These are phyloP conservation scores for Pythium insidiosum DNA, from an alignment of 352 stramenopile species.

Conservation along the genomic window DNA sequence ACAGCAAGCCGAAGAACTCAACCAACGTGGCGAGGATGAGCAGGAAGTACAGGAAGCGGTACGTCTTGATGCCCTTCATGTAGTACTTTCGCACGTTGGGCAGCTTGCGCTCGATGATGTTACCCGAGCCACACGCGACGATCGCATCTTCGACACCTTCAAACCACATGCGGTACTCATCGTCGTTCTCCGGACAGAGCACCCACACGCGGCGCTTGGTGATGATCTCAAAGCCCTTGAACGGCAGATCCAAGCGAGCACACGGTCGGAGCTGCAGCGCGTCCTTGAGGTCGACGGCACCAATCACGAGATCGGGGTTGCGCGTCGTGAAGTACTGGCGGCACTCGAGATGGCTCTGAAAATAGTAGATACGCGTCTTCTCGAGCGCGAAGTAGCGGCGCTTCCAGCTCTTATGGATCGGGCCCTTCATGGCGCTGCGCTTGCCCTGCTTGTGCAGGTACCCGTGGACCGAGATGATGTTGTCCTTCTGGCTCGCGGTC, in stretches of 20 bases:
- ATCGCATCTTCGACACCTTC: conserved; percentile 70
- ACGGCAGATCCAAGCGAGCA: conserved; percentile 67
- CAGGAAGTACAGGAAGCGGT: conserved; percentile 72
- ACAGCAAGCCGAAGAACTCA: conserved; percentile 65
- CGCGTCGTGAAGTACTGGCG: conserved; percentile 84
- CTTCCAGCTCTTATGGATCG: conserved; percentile 85
- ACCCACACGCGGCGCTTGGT: conserved; percentile 84
- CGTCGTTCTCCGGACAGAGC: conserved; percentile 75
- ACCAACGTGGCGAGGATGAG: conserved; percentile 62
- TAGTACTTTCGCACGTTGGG: conserved; percentile 86
- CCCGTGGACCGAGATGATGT: conserved; percentile 85
- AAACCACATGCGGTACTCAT: conserved; percentile 84
- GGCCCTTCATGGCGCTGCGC: conserved; percentile 72
- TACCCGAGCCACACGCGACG: conserved; percentile 59
- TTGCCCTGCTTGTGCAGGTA: conserved; percentile 89
- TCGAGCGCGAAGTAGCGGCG: conserved; percentile 82
- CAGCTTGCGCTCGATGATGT: conserved; percentile 82
- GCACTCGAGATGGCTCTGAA: conserved; percentile 80
- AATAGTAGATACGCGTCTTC: conserved; percentile 87
- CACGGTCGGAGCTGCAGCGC: conserved; percentile 76
- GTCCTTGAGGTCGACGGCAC: conserved; percentile 78
- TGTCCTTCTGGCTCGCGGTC: conserved; percentile 40
- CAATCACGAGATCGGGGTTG: conserved; percentile 73
- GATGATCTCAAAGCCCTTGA: conserved; percentile 72
- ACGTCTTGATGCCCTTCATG: conserved; percentile 80